Percentiles rank a stretch among this genome's conserved stretches.
These are phyloP conservation scores for Botrytis fragariae DNA, from an alignment of 2,329 filamentous ascomycete species.

Conservation along the genomic window DNA sequence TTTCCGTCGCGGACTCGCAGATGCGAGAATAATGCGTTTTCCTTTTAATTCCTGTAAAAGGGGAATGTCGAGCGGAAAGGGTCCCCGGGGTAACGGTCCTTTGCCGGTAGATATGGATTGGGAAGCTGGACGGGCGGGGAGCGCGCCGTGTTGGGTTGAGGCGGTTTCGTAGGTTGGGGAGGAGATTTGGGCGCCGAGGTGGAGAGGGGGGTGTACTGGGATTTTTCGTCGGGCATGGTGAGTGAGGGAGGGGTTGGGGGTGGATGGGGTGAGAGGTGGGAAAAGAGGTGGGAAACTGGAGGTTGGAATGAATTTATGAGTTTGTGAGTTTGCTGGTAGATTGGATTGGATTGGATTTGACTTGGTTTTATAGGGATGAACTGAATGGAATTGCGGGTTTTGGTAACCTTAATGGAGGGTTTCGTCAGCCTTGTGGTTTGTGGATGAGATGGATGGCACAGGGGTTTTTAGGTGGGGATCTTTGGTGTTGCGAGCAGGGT, in stretches of 20 bases:
- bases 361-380: not conserved
- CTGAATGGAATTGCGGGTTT: not conserved
- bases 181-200: constrained; percentile 13
- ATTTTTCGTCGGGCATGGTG: not conserved
- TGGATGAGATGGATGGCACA: not conserved
- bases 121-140: constrained; percentile 27
- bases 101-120: constrained; percentile 20
- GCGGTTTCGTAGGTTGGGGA: constrained; percentile 35
- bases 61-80: constrained; percentile 73
- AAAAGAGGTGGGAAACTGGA: not conserved
- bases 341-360: not conserved
- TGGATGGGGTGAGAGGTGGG: no score
- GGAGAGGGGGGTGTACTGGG: not conserved
- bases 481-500: not conserved
- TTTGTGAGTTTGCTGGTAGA: not conserved
- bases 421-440: constrained; percentile 14
- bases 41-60: constrained; percentile 72
- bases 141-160: constrained; percentile 30
- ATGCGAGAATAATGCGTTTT: constrained; percentile 85
- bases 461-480: constrained; percentile 2
- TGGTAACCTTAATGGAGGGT: not conserved
- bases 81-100: constrained; percentile 41
- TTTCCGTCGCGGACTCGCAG: constrained; percentile 79
- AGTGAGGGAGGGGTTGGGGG: not conserved
- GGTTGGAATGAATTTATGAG: no score